Evolutionary conservation across 495 filamentous ascomycete species (phyloP).

Genomic region (Podospora appendiculata): DNA sequence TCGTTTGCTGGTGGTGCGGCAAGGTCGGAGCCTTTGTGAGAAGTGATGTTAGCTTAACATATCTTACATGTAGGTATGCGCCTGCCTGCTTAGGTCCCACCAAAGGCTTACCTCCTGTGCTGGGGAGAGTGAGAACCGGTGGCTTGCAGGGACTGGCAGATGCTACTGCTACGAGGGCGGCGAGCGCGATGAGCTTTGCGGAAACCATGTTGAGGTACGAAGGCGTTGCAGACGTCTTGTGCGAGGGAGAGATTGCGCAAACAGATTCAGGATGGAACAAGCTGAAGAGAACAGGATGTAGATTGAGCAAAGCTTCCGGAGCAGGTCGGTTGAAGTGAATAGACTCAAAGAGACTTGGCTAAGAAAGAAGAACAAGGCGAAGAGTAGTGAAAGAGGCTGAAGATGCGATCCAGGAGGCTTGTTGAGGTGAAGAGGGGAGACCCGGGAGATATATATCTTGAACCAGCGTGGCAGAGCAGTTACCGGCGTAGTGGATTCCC

Average conservation of each 20-base stretch:
- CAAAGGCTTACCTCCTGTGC: constrained; percentile 15
- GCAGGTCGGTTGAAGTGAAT: constrained; percentile 5
- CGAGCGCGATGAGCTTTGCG: constrained; percentile 12
- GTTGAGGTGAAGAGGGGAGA: not conserved
- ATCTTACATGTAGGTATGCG: not conserved
- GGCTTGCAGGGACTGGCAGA: constrained; percentile 13
- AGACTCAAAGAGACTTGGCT: not conserved
- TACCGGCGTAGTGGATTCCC: not conserved
- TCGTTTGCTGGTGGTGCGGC: constrained; percentile 36
- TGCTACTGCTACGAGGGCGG: constrained; percentile 16
- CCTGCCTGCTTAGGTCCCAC: not conserved
- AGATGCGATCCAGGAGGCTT: not conserved
- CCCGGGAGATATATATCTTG: constrained; percentile 1
- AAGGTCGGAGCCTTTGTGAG: constrained; percentile 29
- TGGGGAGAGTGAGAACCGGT: constrained; percentile 15
- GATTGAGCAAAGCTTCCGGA: constrained; percentile 13
- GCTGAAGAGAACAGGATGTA: not conserved
- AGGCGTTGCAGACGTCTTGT: not conserved
- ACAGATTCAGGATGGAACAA: not conserved
- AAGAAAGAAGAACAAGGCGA: constrained; percentile 2
- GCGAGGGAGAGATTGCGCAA: not conserved
- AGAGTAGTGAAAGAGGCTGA: not conserved
- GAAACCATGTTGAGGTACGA: constrained; percentile 21
- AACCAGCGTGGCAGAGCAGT: not conserved
- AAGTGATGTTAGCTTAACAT: not conserved